phyloP scores from a whole-genome alignment of 768 basidiomycete genomes.

The Melanogaster broomeanus region DNA sequence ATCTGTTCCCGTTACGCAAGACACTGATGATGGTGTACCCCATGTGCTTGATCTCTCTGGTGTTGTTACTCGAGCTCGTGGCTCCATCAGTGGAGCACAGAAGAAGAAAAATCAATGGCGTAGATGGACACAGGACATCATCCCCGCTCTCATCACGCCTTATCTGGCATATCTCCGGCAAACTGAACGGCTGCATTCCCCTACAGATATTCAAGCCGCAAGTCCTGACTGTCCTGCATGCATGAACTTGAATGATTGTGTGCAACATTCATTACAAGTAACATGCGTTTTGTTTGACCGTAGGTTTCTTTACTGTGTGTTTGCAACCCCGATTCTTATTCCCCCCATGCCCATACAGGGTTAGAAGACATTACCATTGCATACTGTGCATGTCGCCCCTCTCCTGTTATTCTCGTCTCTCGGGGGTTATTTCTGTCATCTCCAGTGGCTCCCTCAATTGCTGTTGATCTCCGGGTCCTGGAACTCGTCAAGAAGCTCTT shows the following conservation, averaged over 20 bases:
- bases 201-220: no score
- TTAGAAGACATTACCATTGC: no score
- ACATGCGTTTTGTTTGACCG: no score
- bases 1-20: background rate
- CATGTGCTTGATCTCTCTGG: background rate
- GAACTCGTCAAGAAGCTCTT: slow-evolving; percentile 25
- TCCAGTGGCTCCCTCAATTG: no score
- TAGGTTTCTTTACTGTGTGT: no score
- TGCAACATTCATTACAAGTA: no score
- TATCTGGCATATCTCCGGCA: background rate
- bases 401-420: no score
- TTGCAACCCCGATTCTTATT: no score
- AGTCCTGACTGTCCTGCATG: background rate
- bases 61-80: background rate
- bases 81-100: background rate
- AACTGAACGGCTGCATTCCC: background rate
- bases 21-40: background rate
- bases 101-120: slow-evolving; percentile 1
- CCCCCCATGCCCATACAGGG: no score
- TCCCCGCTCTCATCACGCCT: background rate
- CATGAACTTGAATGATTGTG: slow-evolving; percentile 9
- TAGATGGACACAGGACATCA: background rate
- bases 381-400: no score
- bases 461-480: no score
- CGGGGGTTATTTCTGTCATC: no score